Evolutionary conservation across 805 yeast genomes (phyloP).

Genomic region (Kluyveromyces lactis): DNA sequence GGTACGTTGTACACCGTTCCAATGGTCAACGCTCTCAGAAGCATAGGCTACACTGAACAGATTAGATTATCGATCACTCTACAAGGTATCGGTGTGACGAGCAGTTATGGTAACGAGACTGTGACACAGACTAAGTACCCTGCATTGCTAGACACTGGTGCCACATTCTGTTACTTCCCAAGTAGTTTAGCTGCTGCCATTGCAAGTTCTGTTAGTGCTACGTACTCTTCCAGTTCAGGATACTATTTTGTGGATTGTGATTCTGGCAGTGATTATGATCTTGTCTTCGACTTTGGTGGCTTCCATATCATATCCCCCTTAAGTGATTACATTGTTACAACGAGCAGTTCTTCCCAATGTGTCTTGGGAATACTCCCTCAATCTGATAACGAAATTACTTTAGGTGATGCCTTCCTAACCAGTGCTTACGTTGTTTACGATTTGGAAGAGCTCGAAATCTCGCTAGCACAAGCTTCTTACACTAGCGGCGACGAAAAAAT

Average conservation of each 20-base stretch:
- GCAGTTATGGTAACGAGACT: slow-evolving; percentile 19
- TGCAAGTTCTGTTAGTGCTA: slow-evolving; percentile 33
- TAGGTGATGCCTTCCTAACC: slow-evolving; percentile 52
- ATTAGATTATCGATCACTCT: slow-evolving; percentile 22
- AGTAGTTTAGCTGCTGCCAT: slow-evolving; percentile 17
- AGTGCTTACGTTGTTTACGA: slow-evolving; percentile 60
- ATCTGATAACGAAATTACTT: slow-evolving; percentile 26
- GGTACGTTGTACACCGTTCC: slow-evolving; percentile 47
- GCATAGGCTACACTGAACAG: slow-evolving; percentile 12
- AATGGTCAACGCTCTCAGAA: slow-evolving; percentile 32
- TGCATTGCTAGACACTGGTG: slow-evolving; percentile 49
- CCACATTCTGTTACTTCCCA: slow-evolving; percentile 45
- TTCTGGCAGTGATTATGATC: slow-evolving; percentile 23
- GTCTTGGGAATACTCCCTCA: slow-evolving; percentile 34
- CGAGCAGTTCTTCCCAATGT: no score
- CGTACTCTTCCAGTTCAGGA: slow-evolving; percentile 34
- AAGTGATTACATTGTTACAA: slow-evolving; percentile 22
- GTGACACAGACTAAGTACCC: slow-evolving; percentile 19
- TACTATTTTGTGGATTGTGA: slow-evolving; percentile 42
- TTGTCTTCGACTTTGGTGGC: slow-evolving; percentile 55
- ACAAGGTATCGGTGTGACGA: slow-evolving; percentile 25
- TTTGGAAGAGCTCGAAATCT: slow-evolving; percentile 46
- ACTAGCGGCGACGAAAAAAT: slow-evolving; percentile 13
- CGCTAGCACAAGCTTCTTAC: slow-evolving; percentile 43
- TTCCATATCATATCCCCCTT: slow-evolving; percentile 43